phyloP scores from a whole-genome alignment of 192 early-diverging fungal genomes.

The Lobosporangium transversale region DNA sequence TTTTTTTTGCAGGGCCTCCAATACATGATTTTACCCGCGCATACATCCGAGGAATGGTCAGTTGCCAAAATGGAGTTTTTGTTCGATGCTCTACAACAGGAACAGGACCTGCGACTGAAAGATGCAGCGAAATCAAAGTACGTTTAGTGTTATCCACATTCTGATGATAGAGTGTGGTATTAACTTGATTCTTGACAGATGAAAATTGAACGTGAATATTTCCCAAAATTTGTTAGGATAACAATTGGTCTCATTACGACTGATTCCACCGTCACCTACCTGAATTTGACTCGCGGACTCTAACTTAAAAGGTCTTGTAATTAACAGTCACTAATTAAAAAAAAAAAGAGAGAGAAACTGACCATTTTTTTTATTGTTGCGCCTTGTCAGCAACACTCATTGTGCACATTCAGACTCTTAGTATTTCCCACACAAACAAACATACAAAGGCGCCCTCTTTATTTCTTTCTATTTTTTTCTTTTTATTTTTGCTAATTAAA shows the following conservation, averaged over 20 bases:
- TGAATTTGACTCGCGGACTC: slow-evolving; percentile 27
- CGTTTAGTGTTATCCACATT: slow-evolving; percentile 12
- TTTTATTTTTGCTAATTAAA: too few relatives aligned
- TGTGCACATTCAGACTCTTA: too few relatives aligned
- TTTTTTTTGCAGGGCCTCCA: slow-evolving; percentile 71
- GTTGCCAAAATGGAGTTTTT: slow-evolving; percentile 17
- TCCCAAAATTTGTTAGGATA: slow-evolving; percentile 11
- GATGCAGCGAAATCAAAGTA: slow-evolving; percentile 22
- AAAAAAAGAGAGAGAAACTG: too few relatives aligned
- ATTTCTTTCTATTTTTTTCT: too few relatives aligned
- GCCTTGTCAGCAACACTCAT: too few relatives aligned
- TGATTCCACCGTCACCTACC: slow-evolving; percentile 38
- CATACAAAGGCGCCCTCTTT: too few relatives aligned
- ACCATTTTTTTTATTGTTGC: too few relatives aligned
- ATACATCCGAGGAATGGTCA: slow-evolving; percentile 26
- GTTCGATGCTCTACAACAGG: slow-evolving; percentile 5
- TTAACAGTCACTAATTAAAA: too few relatives aligned
- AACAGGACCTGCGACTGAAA: slow-evolving; percentile 23
- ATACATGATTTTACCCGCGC: slow-evolving; percentile 59
- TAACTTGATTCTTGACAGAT: too few relatives aligned
- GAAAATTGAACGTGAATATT: too few relatives aligned
- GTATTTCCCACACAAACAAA: too few relatives aligned
- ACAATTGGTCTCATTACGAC: slow-evolving; percentile 23
- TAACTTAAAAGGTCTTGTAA: too few relatives aligned
- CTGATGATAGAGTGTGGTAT: background rate